A percentile compares a stretch with the other conserved stretches of the same genome.
These are phyloP conservation scores for Rhodotorula sp. DNA, from an alignment of 1,284 basidiomycete species.

Conservation along the genomic window DNA sequence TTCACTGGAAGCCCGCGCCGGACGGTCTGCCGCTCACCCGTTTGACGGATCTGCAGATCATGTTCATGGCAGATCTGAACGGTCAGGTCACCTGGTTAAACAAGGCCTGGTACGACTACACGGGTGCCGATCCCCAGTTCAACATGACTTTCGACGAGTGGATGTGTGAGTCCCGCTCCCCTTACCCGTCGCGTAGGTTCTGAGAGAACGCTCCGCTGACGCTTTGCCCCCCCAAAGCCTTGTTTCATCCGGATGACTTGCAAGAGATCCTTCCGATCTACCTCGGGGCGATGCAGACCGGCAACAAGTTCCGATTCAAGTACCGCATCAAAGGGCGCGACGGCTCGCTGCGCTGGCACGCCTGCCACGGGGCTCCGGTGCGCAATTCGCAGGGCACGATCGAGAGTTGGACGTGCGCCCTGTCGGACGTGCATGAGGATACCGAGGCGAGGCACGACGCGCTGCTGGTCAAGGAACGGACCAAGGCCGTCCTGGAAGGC, in stretches of 20 bases:
- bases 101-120: slow-evolving; percentile 20
- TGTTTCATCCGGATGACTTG: slow-evolving; percentile 28
- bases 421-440: slow-evolving; percentile 24
- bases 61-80: slow-evolving; percentile 14
- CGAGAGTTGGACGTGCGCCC: slow-evolving; percentile 44
- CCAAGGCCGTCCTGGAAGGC: slow-evolving; percentile 33
- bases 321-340: slow-evolving; percentile 43
- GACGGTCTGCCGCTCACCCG: too few relatives aligned
- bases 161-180: not conserved
- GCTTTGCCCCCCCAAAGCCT: not conserved
- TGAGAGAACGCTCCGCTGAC: not conserved
- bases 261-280: slow-evolving; percentile 5
- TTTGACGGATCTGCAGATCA: not conserved
- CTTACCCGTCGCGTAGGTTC: too few relatives aligned
- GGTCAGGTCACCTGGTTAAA: slow-evolving; percentile 27
- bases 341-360: slow-evolving; percentile 16
- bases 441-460: slow-evolving; percentile 20
- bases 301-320: slow-evolving; percentile 38
- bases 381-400: slow-evolving; percentile 7
- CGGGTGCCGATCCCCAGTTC: not conserved
- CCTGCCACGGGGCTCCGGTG: slow-evolving; percentile 1
- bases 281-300: slow-evolving; percentile 12
- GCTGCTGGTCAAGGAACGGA: slow-evolving; percentile 35
- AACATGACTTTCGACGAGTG: slow-evolving; percentile 8
- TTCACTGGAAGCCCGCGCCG: too few relatives aligned